Conservation (phyloP, 164 flowering plant genomes). For the Dillenia suffruticosa region DNA sequence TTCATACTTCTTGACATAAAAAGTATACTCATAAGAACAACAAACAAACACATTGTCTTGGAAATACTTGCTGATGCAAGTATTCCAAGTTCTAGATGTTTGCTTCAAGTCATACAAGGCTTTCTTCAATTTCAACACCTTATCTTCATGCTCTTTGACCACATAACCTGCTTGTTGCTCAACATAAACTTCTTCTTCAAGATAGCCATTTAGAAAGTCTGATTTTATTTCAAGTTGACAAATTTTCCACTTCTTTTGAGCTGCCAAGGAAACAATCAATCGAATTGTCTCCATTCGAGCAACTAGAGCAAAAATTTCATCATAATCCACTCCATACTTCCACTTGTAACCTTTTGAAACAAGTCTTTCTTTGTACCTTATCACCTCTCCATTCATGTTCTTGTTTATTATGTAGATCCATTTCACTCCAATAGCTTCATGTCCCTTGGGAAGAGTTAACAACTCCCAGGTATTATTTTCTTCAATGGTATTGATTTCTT, state of each 20-base stretch:
- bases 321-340: too few species aligned
- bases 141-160: too few species aligned
- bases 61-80: not conserved
- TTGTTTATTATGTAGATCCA: not conserved
- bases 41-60: not conserved
- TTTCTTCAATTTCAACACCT: too few species aligned
- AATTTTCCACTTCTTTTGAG: not conserved
- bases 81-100: not conserved
- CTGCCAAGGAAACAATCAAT: not conserved
- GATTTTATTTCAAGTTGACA: not conserved
- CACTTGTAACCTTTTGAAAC: too few species aligned
- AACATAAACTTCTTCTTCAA: not conserved
- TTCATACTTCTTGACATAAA: not conserved
- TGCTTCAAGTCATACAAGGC: too few species aligned
- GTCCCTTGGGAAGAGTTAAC: not conserved
- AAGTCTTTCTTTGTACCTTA: too few species aligned
- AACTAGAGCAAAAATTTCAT: not conserved
- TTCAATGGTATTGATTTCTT: too few species aligned
- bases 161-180: too few species aligned
- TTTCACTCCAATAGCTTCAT: not conserved
- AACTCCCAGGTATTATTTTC: too few species aligned
- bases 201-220: not conserved
- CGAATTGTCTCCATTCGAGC: not conserved
- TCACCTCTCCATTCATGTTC: not conserved
- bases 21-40: not conserved